Evolutionary conservation across 768 basidiomycete genomes (phyloP), one percentile per base, ranked within the genome.

Genomic region (Mycena rebaudengoi): DNA sequence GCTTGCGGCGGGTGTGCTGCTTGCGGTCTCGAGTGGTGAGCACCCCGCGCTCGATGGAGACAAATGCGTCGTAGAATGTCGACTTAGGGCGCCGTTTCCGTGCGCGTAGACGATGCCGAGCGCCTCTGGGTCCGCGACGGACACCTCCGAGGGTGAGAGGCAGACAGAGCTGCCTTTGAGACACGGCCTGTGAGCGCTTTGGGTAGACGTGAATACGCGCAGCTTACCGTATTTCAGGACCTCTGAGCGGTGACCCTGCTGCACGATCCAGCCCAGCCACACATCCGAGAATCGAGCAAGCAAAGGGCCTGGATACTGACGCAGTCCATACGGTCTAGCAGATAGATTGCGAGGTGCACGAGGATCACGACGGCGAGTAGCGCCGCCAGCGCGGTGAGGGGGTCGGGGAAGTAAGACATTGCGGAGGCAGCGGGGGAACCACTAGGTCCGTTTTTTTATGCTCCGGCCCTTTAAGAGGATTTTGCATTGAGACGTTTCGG

Each of bases 1-100:
- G 89, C 78, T 95, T 96, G 41, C 94, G 86, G 41, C 94, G 86
- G 7, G 92, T 83, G 73, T 96, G 94, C 57, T 94, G 91, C 6
- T 75, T 70, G 26, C 93, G 86, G 69, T 91, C 85, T 30, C 92
- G 86, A 13, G 90, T 91, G 75, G 89, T 92, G 83, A 93, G 92
- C 25, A 93, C 76, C 1, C 89, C 89, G 21, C 88, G 84, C 32
- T 76, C 80, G 62, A 91, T 90, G 21, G 88, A 88, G 23, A 93
- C 90, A 68, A 94, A 94, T 13, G 86, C 86, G 61, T 90, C 88
- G 71, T 91, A 92, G 74, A 92, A 92, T n/a, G 85, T 71, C 13
- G 88, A 85, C 70, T 94, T 95, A 90, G 82, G 5, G 90, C 85
- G 18, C 94, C 93, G 56, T 88, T 94, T 5, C 93, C 92, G 66